A percentile compares a stretch with the other conserved stretches of the same genome.
phyloP scores from a whole-genome alignment of 768 basidiomycete genomes.

The Hygrocybe coccinea region DNA sequence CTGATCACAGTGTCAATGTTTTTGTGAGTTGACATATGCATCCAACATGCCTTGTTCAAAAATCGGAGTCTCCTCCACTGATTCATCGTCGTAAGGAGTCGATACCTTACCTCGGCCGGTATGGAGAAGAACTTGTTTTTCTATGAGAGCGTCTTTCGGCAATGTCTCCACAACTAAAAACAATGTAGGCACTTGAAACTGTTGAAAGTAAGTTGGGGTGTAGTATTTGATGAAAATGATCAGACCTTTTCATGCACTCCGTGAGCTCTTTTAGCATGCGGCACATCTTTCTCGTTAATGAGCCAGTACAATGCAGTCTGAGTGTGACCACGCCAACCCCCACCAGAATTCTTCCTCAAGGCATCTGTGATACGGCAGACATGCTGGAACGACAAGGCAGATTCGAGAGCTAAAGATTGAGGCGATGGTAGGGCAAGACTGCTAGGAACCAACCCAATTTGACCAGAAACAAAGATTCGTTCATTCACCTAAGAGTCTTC shows the following conservation, averaged over 20 bases:
- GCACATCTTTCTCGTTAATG: slow-evolving; percentile 35
- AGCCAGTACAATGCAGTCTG: slow-evolving; percentile 76
- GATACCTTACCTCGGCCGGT: slow-evolving; percentile 51
- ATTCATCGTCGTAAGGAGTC: slow-evolving; percentile 50
- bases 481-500: slow-evolving; percentile 54
- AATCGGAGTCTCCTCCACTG: slow-evolving; percentile 32
- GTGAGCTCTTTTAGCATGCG: slow-evolving; percentile 39
- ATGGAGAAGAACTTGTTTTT: slow-evolving; percentile 72
- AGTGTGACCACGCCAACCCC: slow-evolving; percentile 56
- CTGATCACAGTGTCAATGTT: background rate
- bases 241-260: slow-evolving; percentile 16
- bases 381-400: slow-evolving; percentile 78
- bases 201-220: slow-evolving; percentile 14
- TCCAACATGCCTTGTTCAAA: slow-evolving; percentile 38
- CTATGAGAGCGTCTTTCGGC: slow-evolving; percentile 67
- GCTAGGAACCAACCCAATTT: slow-evolving; percentile 85
- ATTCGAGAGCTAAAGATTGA: slow-evolving; percentile 54
- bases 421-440: slow-evolving; percentile 63
- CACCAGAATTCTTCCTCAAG: slow-evolving; percentile 48
- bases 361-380: slow-evolving; percentile 61
- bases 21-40: slow-evolving; percentile 6
- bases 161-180: slow-evolving; percentile 60
- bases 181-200: slow-evolving; percentile 38
- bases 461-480: slow-evolving; percentile 86
- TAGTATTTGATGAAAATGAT: background rate